A percentile compares a stretch with the other conserved stretches of the same genome.
Conservation (phyloP, 169 alveolate species). For the Cryptosporidium viatorum region DNA sequence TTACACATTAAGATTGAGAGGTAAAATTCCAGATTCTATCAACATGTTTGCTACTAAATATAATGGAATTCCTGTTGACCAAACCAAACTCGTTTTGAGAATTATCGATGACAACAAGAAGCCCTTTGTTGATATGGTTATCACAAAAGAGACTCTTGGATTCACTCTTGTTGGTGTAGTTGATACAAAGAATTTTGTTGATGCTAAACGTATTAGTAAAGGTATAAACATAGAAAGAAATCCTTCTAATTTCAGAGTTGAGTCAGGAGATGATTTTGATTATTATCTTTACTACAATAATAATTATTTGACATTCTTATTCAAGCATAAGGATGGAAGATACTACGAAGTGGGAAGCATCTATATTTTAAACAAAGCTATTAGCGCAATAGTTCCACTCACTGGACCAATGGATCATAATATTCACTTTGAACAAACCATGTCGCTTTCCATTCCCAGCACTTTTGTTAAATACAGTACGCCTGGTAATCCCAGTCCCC, state of each 20-base stretch:
- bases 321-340: slow-evolving; percentile 34
- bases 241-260: slow-evolving; percentile 21
- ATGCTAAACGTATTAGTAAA: not conserved
- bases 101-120: slow-evolving; percentile 16
- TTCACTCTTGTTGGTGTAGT: not conserved
- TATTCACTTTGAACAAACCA: slow-evolving; percentile 47
- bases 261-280: slow-evolving; percentile 12
- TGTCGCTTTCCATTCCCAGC: not conserved
- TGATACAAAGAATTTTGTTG: not conserved
- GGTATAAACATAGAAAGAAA: slow-evolving; percentile 14
- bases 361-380: not conserved
- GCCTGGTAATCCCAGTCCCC: not conserved
- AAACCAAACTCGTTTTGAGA: slow-evolving; percentile 16
- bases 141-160: slow-evolving; percentile 49
- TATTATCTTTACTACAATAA: not conserved
- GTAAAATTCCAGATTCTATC: slow-evolving; percentile 27
- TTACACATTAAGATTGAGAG: slow-evolving; percentile 50
- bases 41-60: slow-evolving; percentile 15
- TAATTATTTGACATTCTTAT: slow-evolving; percentile 18
- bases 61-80: slow-evolving; percentile 22
- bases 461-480: not conserved
- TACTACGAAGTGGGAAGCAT: slow-evolving; percentile 43
- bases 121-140: slow-evolving; percentile 22
- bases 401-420: slow-evolving; percentile 51
- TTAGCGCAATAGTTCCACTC: slow-evolving; percentile 42